Base-by-base conservation (phyloP, 108 stramenopile species). In the Cyclotella kingstonii region DNA sequence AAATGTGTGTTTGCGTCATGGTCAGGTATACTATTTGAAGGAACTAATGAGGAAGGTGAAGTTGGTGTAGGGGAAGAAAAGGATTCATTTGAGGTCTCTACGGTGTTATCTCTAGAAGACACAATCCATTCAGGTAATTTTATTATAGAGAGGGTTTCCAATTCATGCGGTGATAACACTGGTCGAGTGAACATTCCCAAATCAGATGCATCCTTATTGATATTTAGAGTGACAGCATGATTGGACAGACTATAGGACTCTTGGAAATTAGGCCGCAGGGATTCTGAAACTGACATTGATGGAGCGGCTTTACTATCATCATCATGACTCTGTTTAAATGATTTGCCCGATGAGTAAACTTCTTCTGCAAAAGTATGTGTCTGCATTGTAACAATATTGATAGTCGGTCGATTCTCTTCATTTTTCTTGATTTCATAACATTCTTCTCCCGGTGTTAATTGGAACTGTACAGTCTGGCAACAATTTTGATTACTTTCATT, bases 51-150 rank as follows among this genome's bases (percentile, higher is more conserved):
- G 29, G 8, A 14, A 25, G 45, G n/a, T n/a, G n/a, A 26, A 3
- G 60, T 5, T 23, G 28, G 1, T 0, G 9, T 5, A 17, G 14
- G 29, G 11, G 22, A 19, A 15, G 56, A 12, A 42, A 7, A 5
- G 21, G n/a, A n/a, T n/a, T n/a, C n/a, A n/a, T n/a, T n/a, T n/a
- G n/a, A n/a, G n/a, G n/a, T 17, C 29, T 34, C 22, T 18, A 41
- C 42, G 15, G 31, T 39, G 44, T 33, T 55, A 28, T 39, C 40
- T 1, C 39, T 31, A 2, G 65, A 47, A 28, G 48, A 56, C 6
- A 38, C 26, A 5, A 76, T 63, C 66, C 60, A 76, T 11, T 33
- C 54, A 21, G 74, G 74, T 53, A 76, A 51, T 25, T 66, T 51
- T 3, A 76, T 49, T 7, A 76, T 55, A 35, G 44, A 44, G 40